These are phyloP conservation scores for Monosporascus sp. DNA, from an alignment of 2,329 filamentous ascomycete genomes.

Conservation along the genomic window DNA sequence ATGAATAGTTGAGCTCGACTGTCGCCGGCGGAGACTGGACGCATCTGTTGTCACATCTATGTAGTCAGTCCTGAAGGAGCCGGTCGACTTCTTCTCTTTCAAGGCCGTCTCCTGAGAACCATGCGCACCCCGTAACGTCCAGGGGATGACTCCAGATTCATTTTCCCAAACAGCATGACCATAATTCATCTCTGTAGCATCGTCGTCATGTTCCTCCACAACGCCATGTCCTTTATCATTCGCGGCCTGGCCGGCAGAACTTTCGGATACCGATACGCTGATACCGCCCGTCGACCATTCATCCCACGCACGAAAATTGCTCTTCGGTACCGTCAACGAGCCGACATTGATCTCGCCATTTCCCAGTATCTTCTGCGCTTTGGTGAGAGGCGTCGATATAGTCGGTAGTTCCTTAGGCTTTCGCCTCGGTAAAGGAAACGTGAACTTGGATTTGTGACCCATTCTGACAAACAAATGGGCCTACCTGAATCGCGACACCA, in stretches of 20 bases:
- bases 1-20: slow-evolving; percentile 49
- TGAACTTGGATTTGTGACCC: slow-evolving; percentile 39
- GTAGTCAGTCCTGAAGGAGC: slow-evolving; percentile 18
- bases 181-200: slow-evolving; percentile 15
- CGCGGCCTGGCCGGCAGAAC: slow-evolving; percentile 28
- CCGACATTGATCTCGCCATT: slow-evolving; percentile 39
- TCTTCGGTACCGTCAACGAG: slow-evolving; percentile 15
- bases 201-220: slow-evolving; percentile 19
- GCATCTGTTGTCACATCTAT: slow-evolving; percentile 32
- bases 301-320: slow-evolving; percentile 33
- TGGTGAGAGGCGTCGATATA: slow-evolving; percentile 37
- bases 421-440: slow-evolving; percentile 42
- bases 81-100: slow-evolving; percentile 18
- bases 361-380: slow-evolving; percentile 47
- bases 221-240: slow-evolving; percentile 20
- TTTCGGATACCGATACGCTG: slow-evolving; percentile 39
- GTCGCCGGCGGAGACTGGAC: slow-evolving; percentile 40
- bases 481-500: neutral
- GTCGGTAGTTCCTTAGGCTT: slow-evolving; percentile 33
- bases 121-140: slow-evolving; percentile 19
- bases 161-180: slow-evolving; percentile 35
- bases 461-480: slow-evolving; percentile 20
- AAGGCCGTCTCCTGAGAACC: slow-evolving; percentile 10
- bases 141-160: slow-evolving; percentile 42
- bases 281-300: slow-evolving; percentile 36